These are phyloP conservation scores for Suhomyces sp. DNA, from an alignment of 805 yeast genomes.

Conservation along the genomic window DNA sequence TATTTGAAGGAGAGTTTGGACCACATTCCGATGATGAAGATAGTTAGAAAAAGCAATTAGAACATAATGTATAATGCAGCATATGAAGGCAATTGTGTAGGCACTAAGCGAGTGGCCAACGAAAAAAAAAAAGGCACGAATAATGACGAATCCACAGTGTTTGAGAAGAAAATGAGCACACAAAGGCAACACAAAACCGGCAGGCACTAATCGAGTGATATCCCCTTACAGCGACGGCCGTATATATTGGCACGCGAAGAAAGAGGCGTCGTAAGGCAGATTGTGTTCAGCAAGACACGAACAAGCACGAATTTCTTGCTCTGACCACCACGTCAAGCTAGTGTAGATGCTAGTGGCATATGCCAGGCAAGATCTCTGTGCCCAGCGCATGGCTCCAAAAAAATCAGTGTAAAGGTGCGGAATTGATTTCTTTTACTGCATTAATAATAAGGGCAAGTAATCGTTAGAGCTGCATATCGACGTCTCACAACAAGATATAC, in stretches of 20 bases:
- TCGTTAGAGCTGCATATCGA: not conserved
- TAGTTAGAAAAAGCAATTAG: not conserved
- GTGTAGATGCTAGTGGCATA: not conserved
- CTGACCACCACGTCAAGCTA: not conserved
- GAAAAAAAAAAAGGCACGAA: not conserved
- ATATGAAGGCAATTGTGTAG: not conserved
- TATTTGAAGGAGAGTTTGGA: slow-evolving; percentile 94
- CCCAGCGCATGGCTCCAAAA: not conserved
- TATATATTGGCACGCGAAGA: not conserved
- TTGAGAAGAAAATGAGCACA: not conserved
- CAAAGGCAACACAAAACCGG: not conserved
- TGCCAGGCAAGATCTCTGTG: not conserved
- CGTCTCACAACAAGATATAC: not conserved
- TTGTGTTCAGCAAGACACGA: not conserved
- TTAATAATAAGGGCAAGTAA: not conserved
- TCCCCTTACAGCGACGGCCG: not conserved
- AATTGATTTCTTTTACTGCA: not conserved
- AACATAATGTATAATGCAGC: not conserved
- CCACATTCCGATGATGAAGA: slow-evolving; percentile 41
- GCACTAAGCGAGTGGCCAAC: not conserved
- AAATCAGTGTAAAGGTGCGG: not conserved
- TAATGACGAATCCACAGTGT: not conserved
- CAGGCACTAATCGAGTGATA: not conserved
- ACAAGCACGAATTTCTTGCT: not conserved
- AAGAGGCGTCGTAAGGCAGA: not conserved